Evolutionary conservation across 176 grass and related monocot genomes (phyloP).

Genomic region (Eragrostis curvula): DNA sequence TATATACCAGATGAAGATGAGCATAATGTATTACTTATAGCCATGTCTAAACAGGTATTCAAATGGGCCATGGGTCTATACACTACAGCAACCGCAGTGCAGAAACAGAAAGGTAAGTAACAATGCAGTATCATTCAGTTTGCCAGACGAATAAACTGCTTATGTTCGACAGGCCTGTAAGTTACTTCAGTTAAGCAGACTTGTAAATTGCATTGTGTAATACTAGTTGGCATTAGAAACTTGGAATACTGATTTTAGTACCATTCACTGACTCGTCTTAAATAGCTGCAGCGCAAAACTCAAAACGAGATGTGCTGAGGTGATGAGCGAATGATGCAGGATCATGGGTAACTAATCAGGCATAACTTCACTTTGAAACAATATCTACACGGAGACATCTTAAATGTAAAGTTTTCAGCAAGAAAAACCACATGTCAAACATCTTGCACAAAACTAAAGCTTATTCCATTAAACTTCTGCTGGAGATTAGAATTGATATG

Average conservation of each 20-base stretch:
- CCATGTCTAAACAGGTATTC: background rate
- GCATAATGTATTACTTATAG: background rate
- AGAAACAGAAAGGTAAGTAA: background rate
- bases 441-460: background rate
- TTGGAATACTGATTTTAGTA: slow-evolving; percentile 10
- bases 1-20: background rate
- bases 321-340: background rate
- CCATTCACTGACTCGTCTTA: slow-evolving; percentile 3
- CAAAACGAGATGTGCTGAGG: slow-evolving; percentile 18
- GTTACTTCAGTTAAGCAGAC: background rate
- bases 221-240: background rate
- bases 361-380: background rate
- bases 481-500: background rate
- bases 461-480: slow-evolving; percentile 1
- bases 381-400: background rate
- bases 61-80: background rate
- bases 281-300: background rate
- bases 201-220: background rate
- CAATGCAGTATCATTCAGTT: background rate
- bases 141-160: slow-evolving; percentile 3
- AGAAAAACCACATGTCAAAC: slow-evolving; percentile 13
- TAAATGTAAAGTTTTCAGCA: slow-evolving; percentile 10
- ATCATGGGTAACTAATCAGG: background rate
- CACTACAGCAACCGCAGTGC: background rate
- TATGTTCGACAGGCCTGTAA: background rate